Conservation (phyloP, 768 basidiomycete genomes). For the Lentinus brumalis region DNA sequence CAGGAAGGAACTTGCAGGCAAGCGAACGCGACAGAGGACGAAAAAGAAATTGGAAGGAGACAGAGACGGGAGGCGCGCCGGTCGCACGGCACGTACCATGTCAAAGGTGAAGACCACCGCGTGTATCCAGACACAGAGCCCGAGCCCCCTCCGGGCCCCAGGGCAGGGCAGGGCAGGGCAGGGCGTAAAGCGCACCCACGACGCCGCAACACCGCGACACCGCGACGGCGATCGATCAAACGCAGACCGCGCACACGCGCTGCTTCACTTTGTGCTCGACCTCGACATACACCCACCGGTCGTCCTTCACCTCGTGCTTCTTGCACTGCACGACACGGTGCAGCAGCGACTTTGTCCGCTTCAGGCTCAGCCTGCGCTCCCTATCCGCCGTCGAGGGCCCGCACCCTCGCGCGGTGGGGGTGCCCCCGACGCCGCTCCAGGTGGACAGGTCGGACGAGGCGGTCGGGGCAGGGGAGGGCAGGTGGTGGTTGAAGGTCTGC, state of each 20-base stretch:
- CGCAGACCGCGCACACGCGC: constrained; percentile 19
- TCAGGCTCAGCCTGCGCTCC: constrained; percentile 2
- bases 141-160: too few relatives aligned
- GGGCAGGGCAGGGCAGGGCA: not conserved
- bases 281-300: constrained; percentile 34
- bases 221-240: not conserved
- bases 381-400: not conserved
- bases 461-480: not conserved
- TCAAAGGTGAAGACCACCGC: too few relatives aligned
- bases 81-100: too few relatives aligned
- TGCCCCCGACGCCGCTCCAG: constrained; percentile 2
- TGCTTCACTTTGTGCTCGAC: constrained; percentile 33
- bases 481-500: constrained; percentile 31
- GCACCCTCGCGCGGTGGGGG: not conserved
- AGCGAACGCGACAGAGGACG: too few relatives aligned
- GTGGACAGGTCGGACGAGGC: not conserved
- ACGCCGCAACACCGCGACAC: not conserved
- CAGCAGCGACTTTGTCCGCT: constrained; percentile 22
- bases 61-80: too few relatives aligned
- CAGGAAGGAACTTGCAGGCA: too few relatives aligned
- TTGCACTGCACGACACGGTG: constrained; percentile 26
- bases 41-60: too few relatives aligned
- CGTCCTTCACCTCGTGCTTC: constrained; percentile 24
- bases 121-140: too few relatives aligned
- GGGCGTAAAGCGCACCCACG: not conserved